These are phyloP conservation scores for Taxawa tesnikishii DNA, from an alignment of 2,329 filamentous ascomycete species.

Conservation along the genomic window DNA sequence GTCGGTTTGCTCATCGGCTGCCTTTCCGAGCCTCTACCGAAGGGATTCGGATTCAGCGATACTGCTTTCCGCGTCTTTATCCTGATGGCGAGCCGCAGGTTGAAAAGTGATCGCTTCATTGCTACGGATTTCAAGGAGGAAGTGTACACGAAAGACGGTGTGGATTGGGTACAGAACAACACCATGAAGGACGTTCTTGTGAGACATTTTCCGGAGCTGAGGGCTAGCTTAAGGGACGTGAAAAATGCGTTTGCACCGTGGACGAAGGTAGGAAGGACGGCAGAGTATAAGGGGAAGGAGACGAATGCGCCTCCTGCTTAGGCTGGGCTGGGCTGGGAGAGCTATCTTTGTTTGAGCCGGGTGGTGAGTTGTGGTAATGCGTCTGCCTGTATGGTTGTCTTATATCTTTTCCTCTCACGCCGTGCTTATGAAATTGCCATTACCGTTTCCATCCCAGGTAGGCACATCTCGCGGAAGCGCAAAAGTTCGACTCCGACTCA, in stretches of 20 bases:
- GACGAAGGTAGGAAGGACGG: constrained; percentile 15
- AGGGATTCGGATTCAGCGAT: constrained; percentile 36
- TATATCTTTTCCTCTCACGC: too few relatives aligned
- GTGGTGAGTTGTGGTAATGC: too few relatives aligned
- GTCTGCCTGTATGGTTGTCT: too few relatives aligned
- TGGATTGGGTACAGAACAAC: constrained; percentile 30
- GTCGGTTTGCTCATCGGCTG: constrained; percentile 32
- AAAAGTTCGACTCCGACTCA: too few relatives aligned
- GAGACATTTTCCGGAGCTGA: constrained; percentile 32
- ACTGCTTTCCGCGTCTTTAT: constrained; percentile 36
- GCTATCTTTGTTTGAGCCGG: too few relatives aligned
- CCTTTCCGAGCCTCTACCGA: constrained; percentile 29
- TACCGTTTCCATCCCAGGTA: too few relatives aligned
- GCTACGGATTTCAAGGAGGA: constrained; percentile 27
- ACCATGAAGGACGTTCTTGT: constrained; percentile 31
- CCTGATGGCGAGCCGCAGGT: constrained; percentile 29
- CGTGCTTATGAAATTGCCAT: too few relatives aligned
- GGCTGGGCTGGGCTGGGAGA: too few relatives aligned
- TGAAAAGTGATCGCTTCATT: constrained; percentile 35
- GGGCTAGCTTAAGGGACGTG: constrained; percentile 16
- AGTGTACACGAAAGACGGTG: constrained; percentile 28
- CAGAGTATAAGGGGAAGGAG: constrained; percentile 15
- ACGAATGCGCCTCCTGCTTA: constrained; percentile 12
- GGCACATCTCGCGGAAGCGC: too few relatives aligned
- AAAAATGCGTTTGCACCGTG: constrained; percentile 24